Evolutionary conservation across 2,329 filamentous ascomycete species (phyloP).

Genomic region (Grosmannia clavigera): DNA sequence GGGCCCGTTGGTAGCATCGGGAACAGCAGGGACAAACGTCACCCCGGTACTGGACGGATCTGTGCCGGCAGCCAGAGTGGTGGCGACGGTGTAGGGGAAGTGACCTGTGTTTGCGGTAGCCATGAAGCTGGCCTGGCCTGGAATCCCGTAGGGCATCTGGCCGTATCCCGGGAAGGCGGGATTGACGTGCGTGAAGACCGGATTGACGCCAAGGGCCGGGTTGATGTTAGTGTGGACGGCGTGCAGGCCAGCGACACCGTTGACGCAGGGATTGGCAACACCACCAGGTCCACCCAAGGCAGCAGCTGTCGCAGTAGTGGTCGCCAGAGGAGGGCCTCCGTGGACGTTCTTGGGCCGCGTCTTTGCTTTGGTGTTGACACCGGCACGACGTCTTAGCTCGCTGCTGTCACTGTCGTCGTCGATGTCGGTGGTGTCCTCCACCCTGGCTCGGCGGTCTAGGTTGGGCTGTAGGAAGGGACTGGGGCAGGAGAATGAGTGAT

Average conservation of each 20-base stretch:
- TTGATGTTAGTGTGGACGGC: conserved; percentile 7
- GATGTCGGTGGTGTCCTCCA: conserved; percentile 2
- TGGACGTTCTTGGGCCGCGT: background rate
- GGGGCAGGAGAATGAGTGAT: background rate
- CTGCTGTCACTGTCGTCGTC: background rate
- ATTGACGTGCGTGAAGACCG: conserved; percentile 10
- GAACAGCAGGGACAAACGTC: conserved; percentile 46
- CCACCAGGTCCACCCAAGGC: background rate
- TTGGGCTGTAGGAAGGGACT: background rate
- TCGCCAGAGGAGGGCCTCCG: background rate
- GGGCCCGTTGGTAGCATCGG: conserved; percentile 43
- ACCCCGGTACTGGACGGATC: conserved; percentile 22
- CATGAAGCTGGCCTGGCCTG: conserved; percentile 14
- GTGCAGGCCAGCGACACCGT: background rate
- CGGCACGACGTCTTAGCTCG: background rate
- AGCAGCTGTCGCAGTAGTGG: conserved; percentile 6
- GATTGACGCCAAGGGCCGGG: conserved; percentile 10
- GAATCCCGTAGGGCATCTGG: background rate
- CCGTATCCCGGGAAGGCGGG: background rate
- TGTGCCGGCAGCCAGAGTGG: conserved; percentile 1
- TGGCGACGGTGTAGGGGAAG: background rate
- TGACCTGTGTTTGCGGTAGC: conserved; percentile 4
- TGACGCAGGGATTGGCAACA: background rate
- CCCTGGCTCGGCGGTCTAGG: conserved; percentile 5
- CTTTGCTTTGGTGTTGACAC: background rate